phyloP scores from a whole-genome alignment of 345 rosid species.

The Moricandia arvensis region DNA sequence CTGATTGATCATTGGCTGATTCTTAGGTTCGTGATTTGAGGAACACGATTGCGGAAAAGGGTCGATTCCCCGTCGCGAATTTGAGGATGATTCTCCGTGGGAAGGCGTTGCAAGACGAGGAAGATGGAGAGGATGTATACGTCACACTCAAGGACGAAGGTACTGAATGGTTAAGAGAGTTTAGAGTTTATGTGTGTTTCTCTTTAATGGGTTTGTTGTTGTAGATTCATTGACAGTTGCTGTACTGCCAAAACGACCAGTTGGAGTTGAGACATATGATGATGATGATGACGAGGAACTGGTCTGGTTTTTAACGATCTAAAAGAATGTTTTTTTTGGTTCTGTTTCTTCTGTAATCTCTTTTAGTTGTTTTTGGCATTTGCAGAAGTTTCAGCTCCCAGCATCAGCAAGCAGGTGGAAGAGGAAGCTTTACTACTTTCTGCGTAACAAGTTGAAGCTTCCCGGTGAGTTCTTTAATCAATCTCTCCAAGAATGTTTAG shows the following conservation, averaged over 20 bases:
- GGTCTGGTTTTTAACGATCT: constrained; percentile 1
- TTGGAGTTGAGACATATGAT: constrained; percentile 47
- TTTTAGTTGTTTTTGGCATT: constrained; percentile 7
- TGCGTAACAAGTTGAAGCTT: constrained; percentile 65
- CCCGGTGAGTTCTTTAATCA: constrained; percentile 53
- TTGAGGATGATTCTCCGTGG: constrained; percentile 75
- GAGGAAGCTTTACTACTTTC: constrained; percentile 60
- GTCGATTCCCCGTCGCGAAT: constrained; percentile 49
- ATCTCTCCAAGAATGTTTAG: constrained; percentile 3
- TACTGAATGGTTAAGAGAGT: constrained; percentile 12
- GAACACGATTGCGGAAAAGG: constrained; percentile 54
- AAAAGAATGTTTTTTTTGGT: not conserved
- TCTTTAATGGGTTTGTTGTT: constrained; percentile 17
- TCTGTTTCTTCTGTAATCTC: not conserved
- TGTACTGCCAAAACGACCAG: constrained; percentile 74
- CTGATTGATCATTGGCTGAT: constrained; percentile 13
- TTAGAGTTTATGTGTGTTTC: not conserved
- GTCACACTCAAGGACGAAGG: constrained; percentile 55
- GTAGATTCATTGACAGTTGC: constrained; percentile 72
- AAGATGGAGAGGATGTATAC: constrained; percentile 57
- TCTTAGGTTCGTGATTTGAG: constrained; percentile 65
- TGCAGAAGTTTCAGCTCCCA: constrained; percentile 78
- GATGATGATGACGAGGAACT: constrained; percentile 52
- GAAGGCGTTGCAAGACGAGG: constrained; percentile 53
- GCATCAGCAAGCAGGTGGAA: constrained; percentile 68